Base-by-base conservation (phyloP, 176 grass and related monocot species). In the Carex kokanica region DNA sequence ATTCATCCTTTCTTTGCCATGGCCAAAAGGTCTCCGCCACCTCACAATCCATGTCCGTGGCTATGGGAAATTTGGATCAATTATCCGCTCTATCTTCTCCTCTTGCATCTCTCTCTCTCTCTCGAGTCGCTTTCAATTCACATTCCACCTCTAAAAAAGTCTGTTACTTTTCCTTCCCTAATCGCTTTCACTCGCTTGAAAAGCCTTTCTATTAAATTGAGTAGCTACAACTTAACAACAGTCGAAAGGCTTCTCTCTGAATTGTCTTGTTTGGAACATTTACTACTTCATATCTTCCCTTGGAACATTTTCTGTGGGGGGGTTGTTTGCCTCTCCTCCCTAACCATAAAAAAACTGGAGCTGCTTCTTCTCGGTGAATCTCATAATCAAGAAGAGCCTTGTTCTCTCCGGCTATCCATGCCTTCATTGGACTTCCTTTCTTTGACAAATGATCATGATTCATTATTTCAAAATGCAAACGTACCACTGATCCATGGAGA, bases 201-300 rank as follows among this genome's bases (percentile, higher is more conserved):
- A 49, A 51, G 5, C 10, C 79, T 82, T 38, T 65, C 79, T 18
- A 60, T 82, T 21, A 8, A 12, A 14, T 27, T 65, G 20, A 14
- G 25, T 10, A 59, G 27, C 31, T 2, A 25, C 5, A 4, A 64
- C 31, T 8, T 34, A 0, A 18, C 5, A 1, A 10, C 0, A 38
- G 5, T 82, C 34, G 8, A 64, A 2, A 13, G 8, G 11, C 12
- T 81, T 24, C 13, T 81, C 29, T 65, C 60, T 18, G 41, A 64
- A 43, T 52, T 82, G n/a, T 49, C 5, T 51, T 81, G 60, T n/a
- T 25, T 81, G 79, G 18, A 81, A 8, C 59, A 81, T 43, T 52
- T 82, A 5, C 43, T 17, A 12, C 34, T 82, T 25, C 20, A 23
- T 54, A 1, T 75, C 11, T 25, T 9, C 43, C 11, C 43, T 47